Evolutionary conservation across 805 yeast genomes (phyloP), one percentile per base, ranked within the genome.

Genomic region (Sungouiozyma ichnusensis): DNA sequence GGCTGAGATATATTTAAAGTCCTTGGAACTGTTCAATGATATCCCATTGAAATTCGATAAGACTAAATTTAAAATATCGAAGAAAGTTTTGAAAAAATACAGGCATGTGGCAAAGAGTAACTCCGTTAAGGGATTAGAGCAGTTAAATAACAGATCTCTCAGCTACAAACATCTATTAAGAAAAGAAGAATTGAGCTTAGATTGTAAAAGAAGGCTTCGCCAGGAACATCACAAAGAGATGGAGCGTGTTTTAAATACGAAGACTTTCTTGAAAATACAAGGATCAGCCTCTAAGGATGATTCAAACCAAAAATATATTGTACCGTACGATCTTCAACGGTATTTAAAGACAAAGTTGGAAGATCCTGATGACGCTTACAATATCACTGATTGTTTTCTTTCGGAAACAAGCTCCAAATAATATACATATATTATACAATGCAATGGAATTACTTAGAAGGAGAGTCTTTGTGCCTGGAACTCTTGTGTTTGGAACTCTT

Each of bases 1-100:
- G 57, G 46, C 44, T 20, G 54, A 53, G 16, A 51, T 58, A 9
- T 59, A 57, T 41, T 46, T 58, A 57, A 58, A 59, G 49, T 53
- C 62, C 1, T 36, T 58, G n/a, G 57, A 57, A 39, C 44, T 60
- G 16, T 60, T 37, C 38, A 49, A 57, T 37, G 63, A 58, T 41
- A 51, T 60, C 4, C 65, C 65, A 2, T 43, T 45, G 9, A 47
- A 43, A 7, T 49, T 51, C 35, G 44, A 51, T 5, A 52, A 48
- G 35, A 29, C 39, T 4, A 48, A 44, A 8, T 60, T 56, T 34
- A 59, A 51, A 37, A 24, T 60, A 18, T 53, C 61, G 1, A 52
- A 52, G 37, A 36, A 48, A 9, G 43, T 45, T n/a, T 34, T 60
- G 37, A 53, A 49, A 24, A 49, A 51, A 29, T 58, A 53, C 34